phyloP scores from a whole-genome alignment of 257 asterid species.

The Ocimum tenuiflorum region DNA sequence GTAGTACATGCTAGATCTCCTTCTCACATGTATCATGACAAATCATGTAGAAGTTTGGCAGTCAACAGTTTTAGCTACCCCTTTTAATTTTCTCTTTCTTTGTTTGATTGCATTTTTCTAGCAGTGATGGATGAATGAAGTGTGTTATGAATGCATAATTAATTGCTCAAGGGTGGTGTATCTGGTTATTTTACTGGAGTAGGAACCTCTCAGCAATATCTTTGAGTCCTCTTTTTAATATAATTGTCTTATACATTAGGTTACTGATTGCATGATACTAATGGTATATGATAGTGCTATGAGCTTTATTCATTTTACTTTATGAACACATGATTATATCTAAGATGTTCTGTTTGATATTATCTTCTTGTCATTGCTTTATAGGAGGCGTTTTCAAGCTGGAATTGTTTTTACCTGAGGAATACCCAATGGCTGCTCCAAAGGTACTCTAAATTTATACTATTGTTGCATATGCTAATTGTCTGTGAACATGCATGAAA shows the following conservation, averaged over 20 bases:
- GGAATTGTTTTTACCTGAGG: slow-evolving; percentile 93
- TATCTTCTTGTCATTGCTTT: slow-evolving; percentile 11
- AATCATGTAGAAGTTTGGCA: not conserved
- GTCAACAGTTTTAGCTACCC: not conserved
- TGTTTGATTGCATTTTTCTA: not conserved
- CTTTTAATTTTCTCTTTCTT: not conserved
- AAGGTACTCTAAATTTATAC: slow-evolving; percentile 41
- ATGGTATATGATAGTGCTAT: not conserved
- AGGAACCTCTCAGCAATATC: not conserved
- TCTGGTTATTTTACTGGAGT: not conserved
- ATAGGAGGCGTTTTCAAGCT: slow-evolving; percentile 97
- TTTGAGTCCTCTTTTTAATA: not conserved
- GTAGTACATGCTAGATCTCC: not conserved
- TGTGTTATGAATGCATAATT: not conserved
- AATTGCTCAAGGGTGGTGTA: not conserved
- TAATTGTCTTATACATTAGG: not conserved
- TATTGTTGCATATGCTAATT: not conserved
- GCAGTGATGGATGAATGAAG: not conserved
- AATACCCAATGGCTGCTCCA: slow-evolving; percentile 99
- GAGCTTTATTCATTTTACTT: not conserved
- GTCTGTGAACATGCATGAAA: not conserved
- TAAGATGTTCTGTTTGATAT: not conserved
- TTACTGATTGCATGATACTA: not conserved
- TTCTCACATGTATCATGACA: not conserved
- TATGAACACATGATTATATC: not conserved